Base-by-base conservation (phyloP, 2,329 filamentous ascomycete species). In the Scedosporium boydii region DNA sequence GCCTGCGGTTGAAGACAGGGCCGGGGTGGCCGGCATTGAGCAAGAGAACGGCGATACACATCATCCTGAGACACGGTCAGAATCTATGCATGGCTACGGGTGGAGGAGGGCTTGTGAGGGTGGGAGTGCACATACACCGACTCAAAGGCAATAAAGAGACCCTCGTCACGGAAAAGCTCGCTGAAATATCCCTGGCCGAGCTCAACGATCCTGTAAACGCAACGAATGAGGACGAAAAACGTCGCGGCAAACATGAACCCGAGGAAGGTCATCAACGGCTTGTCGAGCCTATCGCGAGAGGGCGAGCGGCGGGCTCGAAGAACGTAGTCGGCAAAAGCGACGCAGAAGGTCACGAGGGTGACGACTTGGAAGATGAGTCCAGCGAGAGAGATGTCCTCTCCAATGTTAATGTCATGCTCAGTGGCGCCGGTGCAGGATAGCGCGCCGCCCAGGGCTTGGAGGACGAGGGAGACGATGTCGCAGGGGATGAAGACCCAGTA, bases 121-220 rank as follows among this genome's bases (percentile, higher is more conserved):
- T 23, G 12, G 21, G 12, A 55, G 2, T 23, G 23, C 18, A 61
- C 66, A 59, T 63, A 67, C 66, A 59, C 58, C 12, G 74, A 75
- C 69, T 80, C 78, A 6, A 80, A 66, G 0, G 66, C 72, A 62
- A 79, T 77, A 65, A 80, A 80, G 5, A 74, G 67, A 0, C 67
- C 65, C 67, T 80, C 67, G 51, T 79, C 70, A 34, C 69, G 69
- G 62, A 82, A 79, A 66, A 84, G 69, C 26, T 73, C 68, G 1
- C 81, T 81, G 12, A 66, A 68, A 73, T 82, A 87, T 2, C 84
- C 84, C 34, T 82, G 75, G 55, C 77, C 78, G 63, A 87, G 69
- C 73, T 87, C 85, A 0, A 78, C 80, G 34, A 86, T 81, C 55
- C 85, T 79, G 67, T 84, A 87, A 29, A 81, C 77, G 58, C 80